Percentiles rank a stretch among this genome's conserved stretches.
These are phyloP conservation scores for Vanderwaltozyma yarrowii DNA, from an alignment of 805 yeast genomes.

Conservation along the genomic window DNA sequence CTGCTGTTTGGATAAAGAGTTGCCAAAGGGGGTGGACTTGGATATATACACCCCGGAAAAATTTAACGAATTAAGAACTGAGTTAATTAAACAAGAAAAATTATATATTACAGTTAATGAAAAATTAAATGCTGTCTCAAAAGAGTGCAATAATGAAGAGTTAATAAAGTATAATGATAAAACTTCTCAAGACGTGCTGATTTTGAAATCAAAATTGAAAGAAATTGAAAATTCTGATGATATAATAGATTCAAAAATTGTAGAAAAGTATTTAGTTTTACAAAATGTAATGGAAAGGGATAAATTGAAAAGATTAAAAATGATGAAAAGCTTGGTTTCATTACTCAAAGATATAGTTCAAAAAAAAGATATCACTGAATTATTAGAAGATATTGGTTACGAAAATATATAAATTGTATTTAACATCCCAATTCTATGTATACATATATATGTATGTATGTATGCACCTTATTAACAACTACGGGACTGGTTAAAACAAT, in stretches of 20 bases:
- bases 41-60: constrained; percentile 10
- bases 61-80: constrained; percentile 16
- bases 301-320: constrained; percentile 9
- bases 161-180: constrained; percentile 5
- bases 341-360: constrained; percentile 21
- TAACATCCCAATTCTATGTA: neutral
- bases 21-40: constrained; percentile 4
- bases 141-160: constrained; percentile 13
- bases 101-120: constrained; percentile 7
- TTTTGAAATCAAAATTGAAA: constrained; percentile 4
- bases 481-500: too few species aligned
- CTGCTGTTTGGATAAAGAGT: constrained; percentile 31
- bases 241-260: constrained; percentile 6
- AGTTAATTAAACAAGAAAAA: constrained; percentile 15
- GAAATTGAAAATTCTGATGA: constrained; percentile 1
- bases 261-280: constrained; percentile 6
- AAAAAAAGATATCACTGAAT: constrained; percentile 16
- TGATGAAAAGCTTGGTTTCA: constrained; percentile 10
- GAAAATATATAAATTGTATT: constrained; percentile 6
- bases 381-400: constrained; percentile 22
- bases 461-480: too few species aligned
- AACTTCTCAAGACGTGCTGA: constrained; percentile 4
- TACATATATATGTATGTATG: neutral
- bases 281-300: constrained; percentile 12
- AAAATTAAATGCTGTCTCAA: constrained; percentile 5